A percentile compares a stretch with the other conserved stretches of the same genome.
phyloP scores from a whole-genome alignment of 352 stramenopile genomes.

The Pythium oligandrum region DNA sequence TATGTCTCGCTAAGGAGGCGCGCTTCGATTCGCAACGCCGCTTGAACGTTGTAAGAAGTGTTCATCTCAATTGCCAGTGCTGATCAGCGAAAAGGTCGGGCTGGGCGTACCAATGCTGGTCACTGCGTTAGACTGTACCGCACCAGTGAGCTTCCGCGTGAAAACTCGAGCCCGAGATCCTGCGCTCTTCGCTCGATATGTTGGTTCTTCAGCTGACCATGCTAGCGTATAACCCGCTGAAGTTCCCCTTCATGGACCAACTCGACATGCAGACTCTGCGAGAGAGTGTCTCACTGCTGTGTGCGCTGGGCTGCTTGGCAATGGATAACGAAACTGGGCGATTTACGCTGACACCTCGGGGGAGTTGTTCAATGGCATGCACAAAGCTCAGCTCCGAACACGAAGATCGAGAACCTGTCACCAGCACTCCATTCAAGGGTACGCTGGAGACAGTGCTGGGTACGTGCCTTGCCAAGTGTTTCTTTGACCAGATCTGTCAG shows the following conservation, averaged over 20 bases:
- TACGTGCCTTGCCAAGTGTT: constrained; percentile 1
- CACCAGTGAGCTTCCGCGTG: too few species aligned
- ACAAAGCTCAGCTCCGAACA: constrained; percentile 5
- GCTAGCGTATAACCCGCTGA: background rate
- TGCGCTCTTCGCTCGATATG: constrained; percentile 7
- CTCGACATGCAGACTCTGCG: background rate
- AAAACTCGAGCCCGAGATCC: background rate
- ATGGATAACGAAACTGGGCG: too few species aligned
- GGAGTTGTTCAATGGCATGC: constrained; percentile 4
- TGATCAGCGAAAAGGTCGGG: too few species aligned
- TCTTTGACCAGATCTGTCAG: constrained; percentile 12
- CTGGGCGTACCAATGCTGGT: too few species aligned
- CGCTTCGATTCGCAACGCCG: too few species aligned
- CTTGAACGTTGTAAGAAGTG: too few species aligned
- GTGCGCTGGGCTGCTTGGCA: too few species aligned
- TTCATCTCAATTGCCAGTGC: too few species aligned
- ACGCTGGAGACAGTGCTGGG: background rate
- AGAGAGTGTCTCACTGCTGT: too few species aligned
- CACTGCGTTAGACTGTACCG: too few species aligned
- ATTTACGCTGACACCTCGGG: constrained; percentile 1
- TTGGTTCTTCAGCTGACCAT: constrained; percentile 7
- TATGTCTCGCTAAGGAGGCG: too few species aligned
- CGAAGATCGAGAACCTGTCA: constrained; percentile 1
- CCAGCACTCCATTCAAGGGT: background rate
- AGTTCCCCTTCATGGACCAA: constrained; percentile 6